phyloP scores from a whole-genome alignment of 495 filamentous ascomycete genomes.

The Podospora sp. region DNA sequence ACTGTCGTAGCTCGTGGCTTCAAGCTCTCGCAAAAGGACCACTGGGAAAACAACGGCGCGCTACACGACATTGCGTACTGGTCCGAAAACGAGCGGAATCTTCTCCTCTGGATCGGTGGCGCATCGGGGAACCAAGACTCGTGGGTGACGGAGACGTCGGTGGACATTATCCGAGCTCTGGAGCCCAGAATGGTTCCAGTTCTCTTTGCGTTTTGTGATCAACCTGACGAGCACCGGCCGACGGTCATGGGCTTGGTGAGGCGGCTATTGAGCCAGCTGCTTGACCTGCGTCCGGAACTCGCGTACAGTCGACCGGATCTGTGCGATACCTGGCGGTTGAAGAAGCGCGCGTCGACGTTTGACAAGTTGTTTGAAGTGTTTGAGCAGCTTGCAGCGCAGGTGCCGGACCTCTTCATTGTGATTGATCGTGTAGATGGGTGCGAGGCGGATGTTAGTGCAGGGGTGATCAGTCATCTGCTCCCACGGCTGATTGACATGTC shows the following conservation, averaged over 20 bases:
- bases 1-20: not conserved
- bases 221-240: constrained; percentile 6
- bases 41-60: constrained; percentile 25
- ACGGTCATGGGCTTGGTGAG: constrained; percentile 15
- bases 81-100: constrained; percentile 12
- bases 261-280: constrained; percentile 12
- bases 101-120: constrained; percentile 20
- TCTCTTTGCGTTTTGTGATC: constrained; percentile 14
- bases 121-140: constrained; percentile 14
- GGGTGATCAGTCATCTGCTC: constrained; percentile 11
- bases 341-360: constrained; percentile 3
- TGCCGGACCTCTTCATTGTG: constrained; percentile 15
- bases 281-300: constrained; percentile 18
- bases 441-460: constrained; percentile 12
- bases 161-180: constrained; percentile 17
- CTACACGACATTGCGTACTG: constrained; percentile 12
- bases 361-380: constrained; percentile 9
- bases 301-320: constrained; percentile 15
- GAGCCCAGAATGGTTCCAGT: constrained; percentile 12
- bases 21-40: constrained; percentile 20
- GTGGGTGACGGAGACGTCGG: constrained; percentile 20
- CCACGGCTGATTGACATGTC: constrained; percentile 11
- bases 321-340: constrained; percentile 13
- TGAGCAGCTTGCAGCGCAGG: constrained; percentile 5
- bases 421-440: constrained; percentile 20